phyloP scores from a whole-genome alignment of 768 basidiomycete genomes.

The Boletus tylopilopsis region DNA sequence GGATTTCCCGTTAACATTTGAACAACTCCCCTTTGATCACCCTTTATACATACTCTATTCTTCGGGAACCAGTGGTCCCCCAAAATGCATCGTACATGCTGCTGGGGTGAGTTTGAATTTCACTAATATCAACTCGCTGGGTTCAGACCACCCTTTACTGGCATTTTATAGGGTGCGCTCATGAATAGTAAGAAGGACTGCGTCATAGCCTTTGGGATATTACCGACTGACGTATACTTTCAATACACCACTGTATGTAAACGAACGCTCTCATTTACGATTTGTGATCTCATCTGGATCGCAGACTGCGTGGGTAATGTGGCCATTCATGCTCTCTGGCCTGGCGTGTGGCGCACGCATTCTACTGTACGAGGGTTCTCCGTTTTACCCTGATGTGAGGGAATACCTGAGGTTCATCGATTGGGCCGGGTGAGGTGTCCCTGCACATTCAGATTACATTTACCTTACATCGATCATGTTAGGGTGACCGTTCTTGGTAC shows the following conservation, averaged over 20 bases:
- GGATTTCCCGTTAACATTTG: constrained; percentile 53
- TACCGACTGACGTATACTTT: constrained; percentile 56
- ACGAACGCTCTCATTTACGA: not conserved
- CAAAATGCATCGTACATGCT: constrained; percentile 80
- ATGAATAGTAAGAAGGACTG: constrained; percentile 66
- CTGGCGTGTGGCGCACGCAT: constrained; percentile 51
- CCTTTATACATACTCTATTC: constrained; percentile 83
- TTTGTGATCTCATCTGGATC: not conserved
- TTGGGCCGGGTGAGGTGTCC: constrained; percentile 46
- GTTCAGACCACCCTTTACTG: not conserved
- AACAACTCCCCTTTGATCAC: constrained; percentile 72
- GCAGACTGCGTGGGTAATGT: constrained; percentile 83
- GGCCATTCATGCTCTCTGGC: constrained; percentile 59
- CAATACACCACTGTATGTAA: constrained; percentile 65
- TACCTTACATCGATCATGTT: constrained; percentile 18
- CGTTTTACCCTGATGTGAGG: constrained; percentile 55
- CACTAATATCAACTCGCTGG: not conserved
- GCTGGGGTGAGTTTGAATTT: constrained; percentile 53
- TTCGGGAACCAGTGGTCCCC: constrained; percentile 83
- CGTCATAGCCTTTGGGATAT: constrained; percentile 38
- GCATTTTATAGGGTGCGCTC: constrained; percentile 56
- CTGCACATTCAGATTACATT: not conserved
- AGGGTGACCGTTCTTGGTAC: constrained; percentile 43
- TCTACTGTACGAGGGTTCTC: constrained; percentile 65
- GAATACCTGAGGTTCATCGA: constrained; percentile 55